These are phyloP conservation scores for Saccharomycopsis selenospora DNA, from an alignment of 805 yeast genomes.

Conservation along the genomic window DNA sequence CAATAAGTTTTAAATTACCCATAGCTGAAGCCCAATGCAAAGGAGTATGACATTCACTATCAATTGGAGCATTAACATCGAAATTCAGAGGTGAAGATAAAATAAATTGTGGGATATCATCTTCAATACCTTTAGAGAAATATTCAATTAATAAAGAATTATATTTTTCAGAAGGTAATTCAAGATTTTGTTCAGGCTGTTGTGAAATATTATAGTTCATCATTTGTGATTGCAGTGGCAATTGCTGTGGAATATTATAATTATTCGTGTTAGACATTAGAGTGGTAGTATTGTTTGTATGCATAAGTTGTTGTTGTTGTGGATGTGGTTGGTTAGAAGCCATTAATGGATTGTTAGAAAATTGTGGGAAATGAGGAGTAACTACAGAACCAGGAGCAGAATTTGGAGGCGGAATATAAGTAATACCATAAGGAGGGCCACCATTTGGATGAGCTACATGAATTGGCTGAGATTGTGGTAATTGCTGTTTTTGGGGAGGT, in stretches of 20 bases:
- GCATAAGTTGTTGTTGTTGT: constrained; percentile 9
- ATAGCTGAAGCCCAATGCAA: constrained; percentile 83
- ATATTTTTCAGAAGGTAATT: too few species aligned
- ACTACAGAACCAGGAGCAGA: constrained; percentile 1
- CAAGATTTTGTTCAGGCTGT: too few species aligned
- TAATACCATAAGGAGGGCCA: not conserved
- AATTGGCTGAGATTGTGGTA: constrained; percentile 9
- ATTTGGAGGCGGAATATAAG: not conserved
- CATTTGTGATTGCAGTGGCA: constrained; percentile 20
- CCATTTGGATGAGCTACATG: constrained; percentile 9
- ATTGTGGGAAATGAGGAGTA: constrained; percentile 7
- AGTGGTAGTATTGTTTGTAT: constrained; percentile 7
- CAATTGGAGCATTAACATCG: constrained; percentile 60
- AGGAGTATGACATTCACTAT: constrained; percentile 74
- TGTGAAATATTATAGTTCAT: too few species aligned
- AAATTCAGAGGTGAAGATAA: constrained; percentile 56
- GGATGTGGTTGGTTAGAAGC: constrained; percentile 4
- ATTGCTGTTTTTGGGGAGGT: constrained; percentile 8
- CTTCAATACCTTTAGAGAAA: constrained; percentile 20
- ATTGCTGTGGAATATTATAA: constrained; percentile 25
- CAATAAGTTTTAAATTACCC: constrained; percentile 57
- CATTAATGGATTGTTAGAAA: constrained; percentile 1
- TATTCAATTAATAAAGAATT: constrained; percentile 15
- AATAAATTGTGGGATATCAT: constrained; percentile 30
- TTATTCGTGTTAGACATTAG: too few species aligned